Percentiles rank a stretch among this genome's conserved stretches.
Evolutionary conservation across 2,329 filamentous ascomycete species (phyloP).

Genomic region (Calonectria crousiana): DNA sequence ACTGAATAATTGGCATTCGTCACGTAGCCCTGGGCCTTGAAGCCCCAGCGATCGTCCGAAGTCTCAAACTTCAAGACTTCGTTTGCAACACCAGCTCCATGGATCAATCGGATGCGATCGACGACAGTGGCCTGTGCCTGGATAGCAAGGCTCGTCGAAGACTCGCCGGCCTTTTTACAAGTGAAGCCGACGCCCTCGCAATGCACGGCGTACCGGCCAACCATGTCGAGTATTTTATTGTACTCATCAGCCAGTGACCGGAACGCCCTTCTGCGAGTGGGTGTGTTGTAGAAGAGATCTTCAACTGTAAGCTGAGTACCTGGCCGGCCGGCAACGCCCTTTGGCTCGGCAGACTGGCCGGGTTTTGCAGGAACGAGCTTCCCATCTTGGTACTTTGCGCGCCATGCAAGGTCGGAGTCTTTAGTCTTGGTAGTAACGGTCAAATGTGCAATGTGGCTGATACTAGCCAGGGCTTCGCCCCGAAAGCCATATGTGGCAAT

Average conservation of each 20-base stretch:
- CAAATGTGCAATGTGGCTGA: conserved; percentile 97
- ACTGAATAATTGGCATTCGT: conserved; percentile 96
- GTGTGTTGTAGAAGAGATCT: conserved; percentile 97
- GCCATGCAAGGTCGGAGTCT: conserved; percentile 89
- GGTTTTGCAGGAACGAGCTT: conserved; percentile 86
- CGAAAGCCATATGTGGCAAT: conserved; percentile 98
- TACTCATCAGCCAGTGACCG: conserved; percentile 94
- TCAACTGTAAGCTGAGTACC: conserved; percentile 98
- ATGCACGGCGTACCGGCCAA: conserved; percentile 93
- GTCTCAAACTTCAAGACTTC: conserved; percentile 84
- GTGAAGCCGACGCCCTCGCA: conserved; percentile 93
- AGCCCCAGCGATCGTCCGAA: conserved; percentile 83
- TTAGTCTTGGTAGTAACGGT: conserved; percentile 95
- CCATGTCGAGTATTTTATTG: conserved; percentile 96
- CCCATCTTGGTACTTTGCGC: conserved; percentile 87
- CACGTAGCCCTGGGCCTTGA: conserved; percentile 82
- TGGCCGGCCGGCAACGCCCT: conserved; percentile 85
- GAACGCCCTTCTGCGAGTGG: conserved; percentile 88
- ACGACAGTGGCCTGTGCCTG: conserved; percentile 77
- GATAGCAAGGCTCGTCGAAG: conserved; percentile 84
- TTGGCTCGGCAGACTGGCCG: conserved; percentile 87
- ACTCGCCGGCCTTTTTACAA: conserved; percentile 95
- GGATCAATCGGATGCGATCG: conserved; percentile 91
- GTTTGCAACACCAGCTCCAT: conserved; percentile 86
- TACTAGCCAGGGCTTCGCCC: conserved; percentile 95